Conservation (phyloP, 2,329 filamentous ascomycete species). For the Phaeophleospora eucalypticola region DNA sequence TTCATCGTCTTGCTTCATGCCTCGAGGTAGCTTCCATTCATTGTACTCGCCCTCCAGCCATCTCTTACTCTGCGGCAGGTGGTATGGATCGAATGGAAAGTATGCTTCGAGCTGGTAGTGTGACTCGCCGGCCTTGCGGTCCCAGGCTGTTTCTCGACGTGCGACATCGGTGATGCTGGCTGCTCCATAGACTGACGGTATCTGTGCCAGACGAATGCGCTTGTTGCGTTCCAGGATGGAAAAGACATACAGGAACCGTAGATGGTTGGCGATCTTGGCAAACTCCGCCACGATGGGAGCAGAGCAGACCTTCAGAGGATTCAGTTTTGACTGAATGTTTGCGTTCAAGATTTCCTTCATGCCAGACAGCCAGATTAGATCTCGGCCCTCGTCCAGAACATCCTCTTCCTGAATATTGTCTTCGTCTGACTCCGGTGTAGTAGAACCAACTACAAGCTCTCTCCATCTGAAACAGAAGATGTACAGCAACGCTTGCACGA, state of each 20-base stretch:
- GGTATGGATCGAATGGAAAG: slow-evolving; percentile 96
- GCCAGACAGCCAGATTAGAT: slow-evolving; percentile 72
- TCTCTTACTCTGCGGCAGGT: slow-evolving; percentile 76
- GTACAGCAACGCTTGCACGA: slow-evolving; percentile 85
- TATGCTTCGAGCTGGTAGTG: slow-evolving; percentile 86
- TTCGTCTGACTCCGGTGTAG: slow-evolving; percentile 32
- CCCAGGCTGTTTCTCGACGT: slow-evolving; percentile 53
- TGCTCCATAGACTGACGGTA: slow-evolving; percentile 45
- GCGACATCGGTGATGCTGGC: slow-evolving; percentile 50
- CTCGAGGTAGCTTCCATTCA: slow-evolving; percentile 71
- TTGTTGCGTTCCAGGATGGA: slow-evolving; percentile 89
- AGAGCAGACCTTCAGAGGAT: slow-evolving; percentile 92
- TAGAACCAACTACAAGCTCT: slow-evolving; percentile 65
- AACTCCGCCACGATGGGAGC: slow-evolving; percentile 89
- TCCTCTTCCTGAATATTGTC: slow-evolving; percentile 52
- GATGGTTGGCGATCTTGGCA: slow-evolving; percentile 77
- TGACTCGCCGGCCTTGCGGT: slow-evolving; percentile 62
- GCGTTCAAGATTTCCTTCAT: slow-evolving; percentile 70
- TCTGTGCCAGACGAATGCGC: slow-evolving; percentile 73
- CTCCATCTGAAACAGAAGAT: slow-evolving; percentile 98
- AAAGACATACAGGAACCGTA: slow-evolving; percentile 85
- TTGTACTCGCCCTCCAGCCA: slow-evolving; percentile 87
- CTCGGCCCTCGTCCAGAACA: slow-evolving; percentile 60
- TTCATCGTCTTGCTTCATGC: slow-evolving; percentile 53
- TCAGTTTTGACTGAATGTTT: slow-evolving; percentile 83